Percentiles rank a stretch among this genome's conserved stretches.
phyloP scores from a whole-genome alignment of 805 yeast genomes.

The Alloascoidea africana region DNA sequence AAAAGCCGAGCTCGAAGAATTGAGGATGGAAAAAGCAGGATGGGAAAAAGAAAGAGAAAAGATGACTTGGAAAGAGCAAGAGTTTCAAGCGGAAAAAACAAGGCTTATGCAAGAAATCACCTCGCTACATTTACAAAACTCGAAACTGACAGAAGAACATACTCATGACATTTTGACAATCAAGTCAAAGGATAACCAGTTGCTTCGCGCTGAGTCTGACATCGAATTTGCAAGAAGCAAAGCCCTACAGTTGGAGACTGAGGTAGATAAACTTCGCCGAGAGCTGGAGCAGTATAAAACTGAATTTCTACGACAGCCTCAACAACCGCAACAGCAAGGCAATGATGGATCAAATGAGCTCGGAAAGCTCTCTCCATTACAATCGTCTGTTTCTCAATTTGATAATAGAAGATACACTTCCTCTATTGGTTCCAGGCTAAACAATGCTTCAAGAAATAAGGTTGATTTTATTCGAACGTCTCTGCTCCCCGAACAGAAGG shows the following conservation, averaged over 20 bases:
- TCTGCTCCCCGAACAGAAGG: neutral
- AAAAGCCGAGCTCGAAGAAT: conserved; percentile 29
- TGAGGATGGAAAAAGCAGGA: conserved; percentile 36
- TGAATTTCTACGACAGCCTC: conserved; percentile 11
- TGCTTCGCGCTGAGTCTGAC: conserved; percentile 45
- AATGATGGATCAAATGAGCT: conserved; percentile 2
- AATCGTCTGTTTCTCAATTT: neutral
- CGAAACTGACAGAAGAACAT: conserved; percentile 29
- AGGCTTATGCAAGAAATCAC: conserved; percentile 19
- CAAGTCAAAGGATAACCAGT: conserved; percentile 58
- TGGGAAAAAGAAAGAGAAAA: conserved; percentile 25
- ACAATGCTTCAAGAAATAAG: too few species aligned
- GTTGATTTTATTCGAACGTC: too few species aligned
- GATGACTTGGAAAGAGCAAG: conserved; percentile 15
- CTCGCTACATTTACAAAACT: conserved; percentile 16
- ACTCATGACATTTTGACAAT: conserved; percentile 33
- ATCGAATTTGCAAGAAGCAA: conserved; percentile 40
- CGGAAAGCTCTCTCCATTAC: neutral
- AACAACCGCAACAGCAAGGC: conserved; percentile 17
- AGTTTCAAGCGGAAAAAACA: conserved; percentile 16
- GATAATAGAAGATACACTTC: too few species aligned
- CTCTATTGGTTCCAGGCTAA: neutral
- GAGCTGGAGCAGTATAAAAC: too few species aligned
- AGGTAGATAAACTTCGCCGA: conserved; percentile 18
- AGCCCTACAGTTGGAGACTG: conserved; percentile 37